Conservation (phyloP, 2,329 filamentous ascomycete genomes). For the Calonectria pseudoturangicola region DNA sequence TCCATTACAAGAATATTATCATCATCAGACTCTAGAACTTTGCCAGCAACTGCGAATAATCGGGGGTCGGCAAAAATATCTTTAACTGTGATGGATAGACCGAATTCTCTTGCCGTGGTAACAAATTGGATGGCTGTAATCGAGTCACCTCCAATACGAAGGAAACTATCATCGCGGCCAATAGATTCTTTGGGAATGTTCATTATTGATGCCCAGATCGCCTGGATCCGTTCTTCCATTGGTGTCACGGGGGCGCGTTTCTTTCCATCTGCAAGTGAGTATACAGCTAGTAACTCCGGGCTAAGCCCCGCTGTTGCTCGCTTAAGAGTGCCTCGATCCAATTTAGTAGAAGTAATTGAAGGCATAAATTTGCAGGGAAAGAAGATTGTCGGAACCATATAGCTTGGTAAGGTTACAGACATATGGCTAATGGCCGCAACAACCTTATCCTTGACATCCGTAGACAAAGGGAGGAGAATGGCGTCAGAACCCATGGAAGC, state of each 20-base stretch:
- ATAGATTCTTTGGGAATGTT: constrained; percentile 58
- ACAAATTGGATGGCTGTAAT: constrained; percentile 70
- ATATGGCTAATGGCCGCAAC: background rate
- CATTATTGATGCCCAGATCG: constrained; percentile 62
- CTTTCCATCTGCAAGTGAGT: constrained; percentile 6
- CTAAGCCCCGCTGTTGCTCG: constrained; percentile 19
- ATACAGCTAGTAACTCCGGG: constrained; percentile 7
- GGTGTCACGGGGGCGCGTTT: constrained; percentile 22
- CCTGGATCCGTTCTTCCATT: constrained; percentile 52
- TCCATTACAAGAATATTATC: background rate
- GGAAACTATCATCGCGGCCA: constrained; percentile 67
- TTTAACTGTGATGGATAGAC: constrained; percentile 64
- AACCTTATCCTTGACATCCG: background rate
- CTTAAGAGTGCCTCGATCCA: constrained; percentile 33
- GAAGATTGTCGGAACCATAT: constrained; percentile 48
- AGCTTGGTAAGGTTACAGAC: constrained; percentile 35
- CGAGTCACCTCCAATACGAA: constrained; percentile 69
- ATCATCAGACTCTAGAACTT: constrained; percentile 42
- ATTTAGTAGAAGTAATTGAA: constrained; percentile 43
- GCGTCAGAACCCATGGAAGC: constrained; percentile 1
- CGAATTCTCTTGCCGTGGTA: constrained; percentile 62
- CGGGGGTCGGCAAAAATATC: constrained; percentile 61
- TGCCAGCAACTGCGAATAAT: constrained; percentile 18
- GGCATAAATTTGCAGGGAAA: constrained; percentile 42
- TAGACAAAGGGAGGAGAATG: constrained; percentile 5